Conservation (phyloP, 75 land plant species). For the Cunninghamia lanceolata region DNA sequence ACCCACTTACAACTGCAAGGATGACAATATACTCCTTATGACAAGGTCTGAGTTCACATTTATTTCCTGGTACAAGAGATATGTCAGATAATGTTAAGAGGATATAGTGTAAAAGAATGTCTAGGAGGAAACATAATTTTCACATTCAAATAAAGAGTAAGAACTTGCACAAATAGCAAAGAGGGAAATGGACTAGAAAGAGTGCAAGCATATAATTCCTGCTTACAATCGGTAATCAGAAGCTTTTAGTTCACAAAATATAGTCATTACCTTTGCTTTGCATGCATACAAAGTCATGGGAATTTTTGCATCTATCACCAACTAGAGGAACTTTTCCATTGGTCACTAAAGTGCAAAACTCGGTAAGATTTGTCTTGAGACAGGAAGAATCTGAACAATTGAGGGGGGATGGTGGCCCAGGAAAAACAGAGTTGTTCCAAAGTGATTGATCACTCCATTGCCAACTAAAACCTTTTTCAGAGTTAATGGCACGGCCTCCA, state of each 20-base stretch:
- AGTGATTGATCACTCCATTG: constrained; percentile 69
- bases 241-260: background rate
- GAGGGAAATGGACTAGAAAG: background rate
- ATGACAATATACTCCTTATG: constrained; percentile 86
- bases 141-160: background rate
- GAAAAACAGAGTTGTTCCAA: constrained; percentile 54
- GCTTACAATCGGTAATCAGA: background rate
- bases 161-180: background rate
- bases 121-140: background rate
- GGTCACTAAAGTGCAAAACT: constrained; percentile 49
- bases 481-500: constrained; percentile 54
- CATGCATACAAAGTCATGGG: constrained; percentile 65
- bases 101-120: background rate
- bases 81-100: constrained; percentile 3
- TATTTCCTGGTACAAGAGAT: constrained; percentile 43
- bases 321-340: constrained; percentile 31
- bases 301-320: constrained; percentile 56
- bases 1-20: constrained; percentile 81
- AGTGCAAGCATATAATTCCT: background rate
- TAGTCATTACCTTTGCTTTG: constrained; percentile 46
- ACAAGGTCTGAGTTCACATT: constrained; percentile 52
- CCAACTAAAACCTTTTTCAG: constrained; percentile 52
- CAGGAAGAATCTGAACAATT: constrained; percentile 48
- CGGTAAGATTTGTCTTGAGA: constrained; percentile 14
- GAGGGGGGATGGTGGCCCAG: constrained; percentile 19